Percentiles rank a stretch among this genome's conserved stretches.
These are phyloP conservation scores for Gamsiella multidivaricata DNA, from an alignment of 192 early-diverging fungal genomes.

Conservation along the genomic window DNA sequence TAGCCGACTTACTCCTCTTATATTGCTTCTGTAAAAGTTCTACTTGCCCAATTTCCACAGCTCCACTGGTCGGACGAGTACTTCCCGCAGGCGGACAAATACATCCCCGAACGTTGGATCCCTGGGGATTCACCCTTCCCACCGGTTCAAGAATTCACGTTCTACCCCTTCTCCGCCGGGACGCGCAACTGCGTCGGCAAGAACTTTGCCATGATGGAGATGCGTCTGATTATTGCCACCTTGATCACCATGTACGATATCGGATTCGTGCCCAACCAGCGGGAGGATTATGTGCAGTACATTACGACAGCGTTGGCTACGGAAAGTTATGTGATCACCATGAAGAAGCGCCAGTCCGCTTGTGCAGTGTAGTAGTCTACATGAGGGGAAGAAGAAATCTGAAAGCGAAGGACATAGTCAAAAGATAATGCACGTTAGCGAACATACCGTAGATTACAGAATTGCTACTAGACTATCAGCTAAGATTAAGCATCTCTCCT, in stretches of 20 bases:
- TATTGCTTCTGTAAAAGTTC: not conserved
- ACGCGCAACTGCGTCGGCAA: constrained; percentile 59
- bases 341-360: constrained; percentile 27
- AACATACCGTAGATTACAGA: too few species aligned
- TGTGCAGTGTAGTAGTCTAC: not conserved
- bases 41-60: constrained; percentile 7
- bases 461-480: too few species aligned
- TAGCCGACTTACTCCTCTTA: too few species aligned
- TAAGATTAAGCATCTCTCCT: too few species aligned
- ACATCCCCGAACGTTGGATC: constrained; percentile 36
- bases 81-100: constrained; percentile 16
- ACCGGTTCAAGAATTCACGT: constrained; percentile 38
- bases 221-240: constrained; percentile 55
- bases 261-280: constrained; percentile 41
- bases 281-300: constrained; percentile 53
- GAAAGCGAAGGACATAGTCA: too few species aligned
- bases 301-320: constrained; percentile 50
- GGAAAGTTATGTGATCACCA: constrained; percentile 44
- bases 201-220: constrained; percentile 61
- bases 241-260: constrained; percentile 61
- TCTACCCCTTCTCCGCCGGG: constrained; percentile 59
- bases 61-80: constrained; percentile 20
- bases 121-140: constrained; percentile 14
- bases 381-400: not conserved
- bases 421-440: too few species aligned